Base-by-base conservation (phyloP, 345 rosid species). In the Rhizophora mangle region DNA sequence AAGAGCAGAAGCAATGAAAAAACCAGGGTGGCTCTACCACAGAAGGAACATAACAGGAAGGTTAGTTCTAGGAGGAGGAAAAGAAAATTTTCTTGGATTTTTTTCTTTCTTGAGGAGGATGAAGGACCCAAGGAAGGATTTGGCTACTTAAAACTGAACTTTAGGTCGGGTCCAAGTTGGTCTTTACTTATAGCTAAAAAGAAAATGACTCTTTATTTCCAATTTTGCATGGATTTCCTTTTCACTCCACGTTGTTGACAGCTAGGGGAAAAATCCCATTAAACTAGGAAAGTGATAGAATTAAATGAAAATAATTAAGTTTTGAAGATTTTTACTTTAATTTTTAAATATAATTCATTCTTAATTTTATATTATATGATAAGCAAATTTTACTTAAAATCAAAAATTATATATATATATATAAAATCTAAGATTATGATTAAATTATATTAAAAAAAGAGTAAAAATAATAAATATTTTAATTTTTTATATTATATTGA, bases 141-240 rank as follows among this genome's bases (percentile, higher is more conserved):
- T 2, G 53, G 54, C 32, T 63, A 43, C 49, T 26, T 26, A 46
- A 2, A 2, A 46, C 21, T 51, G 52, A 51, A 69, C 4, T 68
- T 15, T 7, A 3, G 34, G 56, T 30, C 32, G 47, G 57, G 39
- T 68, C 68, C 72, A 18, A 53, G 65, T 39, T 68, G 63, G 65
- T 20, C 53, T 43, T 43, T 75, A 84, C 76, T 82, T 86, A 84
- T 86, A 84, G 85, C 78, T 9, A 80, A 52, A 68, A 62, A 5
- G 65, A 8, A 19, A 53, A 63, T 36, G 53, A 6, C 62, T 32
- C 43, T 37, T 37, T 37, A 37, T 37, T 8, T 37, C 43, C 11
- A 8, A 37, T 37, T 37, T 21, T 29, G 26, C 20, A 19, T 10
- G 36, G 30, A 9, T 51, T 58, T 64, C 37, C 59, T 32, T 68